A percentile compares a stretch with the other conserved stretches of the same genome.
These are phyloP conservation scores for Microthlaspi erraticum DNA, from an alignment of 345 rosid genomes.

Conservation along the genomic window DNA sequence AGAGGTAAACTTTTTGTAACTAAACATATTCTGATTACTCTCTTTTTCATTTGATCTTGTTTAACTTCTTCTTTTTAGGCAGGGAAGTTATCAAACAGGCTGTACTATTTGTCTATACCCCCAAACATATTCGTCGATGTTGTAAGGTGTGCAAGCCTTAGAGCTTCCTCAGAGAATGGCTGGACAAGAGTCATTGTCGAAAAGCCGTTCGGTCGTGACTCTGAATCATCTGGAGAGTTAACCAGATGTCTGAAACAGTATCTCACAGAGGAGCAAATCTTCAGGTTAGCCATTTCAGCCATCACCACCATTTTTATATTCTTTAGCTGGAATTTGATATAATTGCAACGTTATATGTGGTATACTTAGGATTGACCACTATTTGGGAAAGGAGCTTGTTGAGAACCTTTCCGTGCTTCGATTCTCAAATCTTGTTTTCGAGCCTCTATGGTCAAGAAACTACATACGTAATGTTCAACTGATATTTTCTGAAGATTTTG, in stretches of 20 bases:
- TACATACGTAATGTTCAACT: slow-evolving; percentile 88
- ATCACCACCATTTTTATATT: not conserved
- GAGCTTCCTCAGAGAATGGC: slow-evolving; percentile 72
- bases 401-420: slow-evolving; percentile 94
- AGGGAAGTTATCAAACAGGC: slow-evolving; percentile 71
- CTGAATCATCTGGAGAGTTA: slow-evolving; percentile 74
- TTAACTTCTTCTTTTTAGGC: slow-evolving; percentile 47
- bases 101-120: slow-evolving; percentile 87
- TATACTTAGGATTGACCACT: slow-evolving; percentile 76
- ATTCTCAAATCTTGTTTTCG: slow-evolving; percentile 92
- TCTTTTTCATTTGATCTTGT: not conserved
- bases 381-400: slow-evolving; percentile 94
- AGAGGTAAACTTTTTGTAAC: slow-evolving; percentile 53
- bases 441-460: slow-evolving; percentile 88
- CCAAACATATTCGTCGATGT: slow-evolving; percentile 89
- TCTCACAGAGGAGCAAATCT: slow-evolving; percentile 82
- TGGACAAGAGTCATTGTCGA: slow-evolving; percentile 95
- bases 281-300: slow-evolving; percentile 56
- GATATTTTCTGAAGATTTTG: slow-evolving; percentile 93
- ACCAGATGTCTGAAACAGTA: slow-evolving; percentile 81
- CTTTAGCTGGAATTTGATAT: too few relatives aligned
- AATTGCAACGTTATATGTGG: not conserved
- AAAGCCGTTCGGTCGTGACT: slow-evolving; percentile 94
- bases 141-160: slow-evolving; percentile 73
- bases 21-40: not conserved